Percentiles rank a stretch among this genome's conserved stretches.
phyloP scores from a whole-genome alignment of 306 rosid species.

The Sphenostylis stenocarpa region DNA sequence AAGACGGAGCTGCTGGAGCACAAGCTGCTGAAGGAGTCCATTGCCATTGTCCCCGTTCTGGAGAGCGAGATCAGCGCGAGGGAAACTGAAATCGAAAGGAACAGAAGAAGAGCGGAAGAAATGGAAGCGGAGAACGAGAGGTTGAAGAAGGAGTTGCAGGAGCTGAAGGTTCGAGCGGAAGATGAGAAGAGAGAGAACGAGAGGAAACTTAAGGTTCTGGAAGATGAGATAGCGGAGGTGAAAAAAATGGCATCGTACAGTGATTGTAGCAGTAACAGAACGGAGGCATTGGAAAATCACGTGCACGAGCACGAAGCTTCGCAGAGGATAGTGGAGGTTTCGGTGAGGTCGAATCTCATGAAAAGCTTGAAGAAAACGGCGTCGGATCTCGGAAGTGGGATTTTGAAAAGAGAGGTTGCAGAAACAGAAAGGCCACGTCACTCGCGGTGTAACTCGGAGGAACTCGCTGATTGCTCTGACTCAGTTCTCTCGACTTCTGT shows the following conservation, averaged over 20 bases:
- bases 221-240: slow-evolving; percentile 63
- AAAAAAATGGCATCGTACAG: slow-evolving; percentile 54
- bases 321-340: slow-evolving; percentile 65
- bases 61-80: slow-evolving; percentile 65
- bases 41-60: slow-evolving; percentile 74
- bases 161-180: slow-evolving; percentile 38
- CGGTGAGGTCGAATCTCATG: slow-evolving; percentile 56
- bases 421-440: slow-evolving; percentile 62
- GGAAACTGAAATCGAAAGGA: slow-evolving; percentile 56
- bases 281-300: slow-evolving; percentile 35
- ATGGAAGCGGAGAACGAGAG: slow-evolving; percentile 59
- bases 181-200: slow-evolving; percentile 49
- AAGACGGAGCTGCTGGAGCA: slow-evolving; percentile 86
- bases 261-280: background rate
- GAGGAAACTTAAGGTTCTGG: slow-evolving; percentile 50
- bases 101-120: slow-evolving; percentile 39
- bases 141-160: slow-evolving; percentile 47
- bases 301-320: slow-evolving; percentile 27
- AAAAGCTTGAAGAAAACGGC: slow-evolving; percentile 58
- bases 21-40: slow-evolving; percentile 77
- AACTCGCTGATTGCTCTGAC: slow-evolving; percentile 59
- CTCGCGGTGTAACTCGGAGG: slow-evolving; percentile 82
- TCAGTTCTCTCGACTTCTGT: slow-evolving; percentile 37
- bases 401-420: slow-evolving; percentile 53
- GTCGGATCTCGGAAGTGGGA: slow-evolving; percentile 36